Base-by-base conservation (phyloP, 2,329 filamentous ascomycete species). In the Nemania sp. region DNA sequence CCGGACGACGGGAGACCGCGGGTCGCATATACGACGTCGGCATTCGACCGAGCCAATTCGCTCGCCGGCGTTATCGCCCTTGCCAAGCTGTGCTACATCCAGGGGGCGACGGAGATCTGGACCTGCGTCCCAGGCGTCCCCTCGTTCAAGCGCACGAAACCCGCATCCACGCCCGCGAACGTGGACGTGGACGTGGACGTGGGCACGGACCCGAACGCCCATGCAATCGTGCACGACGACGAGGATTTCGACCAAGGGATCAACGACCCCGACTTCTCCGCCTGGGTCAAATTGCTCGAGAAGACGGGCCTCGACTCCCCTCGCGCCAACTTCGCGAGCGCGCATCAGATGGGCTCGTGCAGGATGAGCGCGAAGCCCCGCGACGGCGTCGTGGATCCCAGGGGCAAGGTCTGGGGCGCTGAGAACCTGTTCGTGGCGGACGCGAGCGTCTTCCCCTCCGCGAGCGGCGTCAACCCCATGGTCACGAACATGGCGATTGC, bases 391-490 rank as follows among this genome's bases (percentile, higher is more conserved):
- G 87, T 89, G 2, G 83, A 88, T 69, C 72, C 77, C 3, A 76
- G 74, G 62, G 86, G 87, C 2, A 78, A 73, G 63, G 85, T 91
- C 6, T 93, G 89, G 88, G 89, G 84, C 1, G 81, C 79, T 0
- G 77, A 86, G 67, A 83, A 82, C 0, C 70, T 93, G 67, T 91
- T 86, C 71, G 85, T 93, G 17, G 85, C 87, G 10, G 90, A 94
- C 73, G 86, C 89, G 46, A 91, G 88, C 72, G 87, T 91, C 11
- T 90, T 93, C 63, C 90, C 89, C 1, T 88, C 84, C 58, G 89
- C 90, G 11, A 91, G 86, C 71, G 90, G 90, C 1, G 90, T 92
- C 32, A 93, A 93, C 72, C 90, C 90, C 12, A 93, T 94, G 90
- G 79, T 92, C 45, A 92, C 90, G 12, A 82, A 80, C 59, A 91